A percentile compares a stretch with the other conserved stretches of the same genome.
phyloP scores from a whole-genome alignment of 2,329 filamentous ascomycete genomes.

The Coniochaeta sp. region DNA sequence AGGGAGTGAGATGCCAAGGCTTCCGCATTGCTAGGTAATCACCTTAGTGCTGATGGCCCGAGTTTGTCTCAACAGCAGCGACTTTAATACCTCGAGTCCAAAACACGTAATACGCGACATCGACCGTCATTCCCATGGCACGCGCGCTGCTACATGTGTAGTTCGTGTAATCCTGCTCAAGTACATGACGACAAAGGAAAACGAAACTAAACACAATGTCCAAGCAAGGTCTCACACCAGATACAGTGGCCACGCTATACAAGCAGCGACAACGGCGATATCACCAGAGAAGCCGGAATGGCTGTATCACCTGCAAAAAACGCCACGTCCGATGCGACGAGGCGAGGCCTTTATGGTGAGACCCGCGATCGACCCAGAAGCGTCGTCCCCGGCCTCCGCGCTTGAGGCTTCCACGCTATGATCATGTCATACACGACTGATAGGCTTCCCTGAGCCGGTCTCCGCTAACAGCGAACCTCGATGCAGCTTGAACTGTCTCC shows the following conservation, averaged over 20 bases:
- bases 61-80: neutral
- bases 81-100: neutral
- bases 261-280: constrained; percentile 29
- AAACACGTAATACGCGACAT: neutral
- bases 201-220: neutral
- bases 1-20: neutral
- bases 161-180: neutral
- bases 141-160: neutral
- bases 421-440: neutral
- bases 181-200: neutral
- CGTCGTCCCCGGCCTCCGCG: neutral
- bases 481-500: constrained; percentile 34
- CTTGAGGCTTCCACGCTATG: neutral
- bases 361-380: neutral
- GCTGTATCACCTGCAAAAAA: constrained; percentile 18
- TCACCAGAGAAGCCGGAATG: constrained; percentile 27
- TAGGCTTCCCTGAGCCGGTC: neutral
- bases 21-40: neutral
- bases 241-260: constrained; percentile 15
- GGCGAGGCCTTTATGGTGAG: constrained; percentile 36
- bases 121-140: neutral
- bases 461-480: neutral
- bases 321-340: constrained; percentile 34
- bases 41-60: neutral
- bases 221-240: neutral